Evolutionary conservation across 495 filamentous ascomycete species (phyloP), one percentile per base, ranked within the genome.

Genomic region (Trichoderma orchidacearum): DNA sequence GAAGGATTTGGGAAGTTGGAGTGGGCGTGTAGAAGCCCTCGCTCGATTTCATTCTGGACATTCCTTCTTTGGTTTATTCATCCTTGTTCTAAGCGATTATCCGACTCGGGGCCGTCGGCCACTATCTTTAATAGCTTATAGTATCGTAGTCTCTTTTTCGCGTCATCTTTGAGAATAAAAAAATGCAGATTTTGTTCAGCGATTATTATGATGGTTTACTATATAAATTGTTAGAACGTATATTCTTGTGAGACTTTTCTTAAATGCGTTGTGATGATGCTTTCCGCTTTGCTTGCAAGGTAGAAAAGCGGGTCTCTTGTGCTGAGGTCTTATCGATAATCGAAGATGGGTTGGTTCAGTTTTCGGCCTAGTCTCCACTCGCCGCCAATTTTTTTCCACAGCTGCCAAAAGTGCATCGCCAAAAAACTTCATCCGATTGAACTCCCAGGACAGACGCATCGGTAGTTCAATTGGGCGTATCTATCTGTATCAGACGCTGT

Each of bases 311-410:
- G n/a, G n/a, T n/a, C 17, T 3, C n/a, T 18, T n/a, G 13, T 27
- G 21, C 13, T 25, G 38, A 7, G 13, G n/a, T n/a, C 41, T 48
- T 48, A 48, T 48, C 41, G 41, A 48, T 48, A 48, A 48, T 25
- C n/a, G n/a, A n/a, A n/a, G n/a, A n/a, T n/a, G n/a, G n/a, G n/a
- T n/a, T n/a, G n/a, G n/a, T n/a, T n/a, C n/a, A n/a, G n/a, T n/a
- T n/a, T n/a, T n/a, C n/a, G n/a, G n/a, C 7, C 41, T 9, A 13
- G 21, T 3, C 41, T 48, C 41, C 41, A 48, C 41, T 48, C 21
- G 27, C n/a, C 32, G 32, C 51, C 51, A 53, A 53, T 53, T 53
- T 53, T 53, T 32, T 53, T 53, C 27, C 11, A n/a, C n/a, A n/a
- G 23, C 3, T 8, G 36, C 36, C 36, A 25, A 27, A 27, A 9